Evolutionary conservation across 2,329 filamentous ascomycete species (phyloP), one percentile per base, ranked within the genome.

Genomic region (Hirsutella minnesotensis): DNA sequence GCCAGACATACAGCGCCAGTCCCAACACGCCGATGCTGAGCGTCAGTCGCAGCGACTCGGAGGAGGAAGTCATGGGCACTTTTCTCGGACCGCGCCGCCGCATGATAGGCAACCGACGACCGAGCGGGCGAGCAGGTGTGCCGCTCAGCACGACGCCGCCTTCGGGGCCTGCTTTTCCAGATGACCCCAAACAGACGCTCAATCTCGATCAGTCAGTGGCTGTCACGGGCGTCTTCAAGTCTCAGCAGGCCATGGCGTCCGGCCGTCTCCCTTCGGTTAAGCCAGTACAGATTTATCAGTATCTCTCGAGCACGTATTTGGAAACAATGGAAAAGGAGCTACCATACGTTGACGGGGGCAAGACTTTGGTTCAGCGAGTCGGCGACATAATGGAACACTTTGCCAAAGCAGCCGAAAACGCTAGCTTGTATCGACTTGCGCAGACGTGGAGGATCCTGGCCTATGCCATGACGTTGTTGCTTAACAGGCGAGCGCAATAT

Each of bases 391-490:
- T 80, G 46, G 72, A 79, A 47, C 62, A 68, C 30, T 82, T 73
- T 51, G 77, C 76, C 3, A 62, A 59, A 20, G 70, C 73, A n/a
- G 74, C 78, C 2, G 75, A 81, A 49, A 62, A 60, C 3, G 69
- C 72, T 18, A 70, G 68, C 27, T 64, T 75, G 39, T 81, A 75
- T 52, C 69, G 78, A 1, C 64, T 82, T 0, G 75, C 78, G 5
- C 78, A 82, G 53, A 79, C 76, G 1, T 82, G 78, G 78, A 70
- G 76, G 24, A 67, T 81, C 12, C 53, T 82, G 18, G 69, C 71
- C 0, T 79, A 74, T 51, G 72, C 71, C 9, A 69, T 78, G 49
- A 60, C 64, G 18, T 56, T 79, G 12, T 62, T 82, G 1, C 63
- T 82, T 2, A 62, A 61, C 15, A 66, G 69, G 24, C 67, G 78